Evolutionary conservation across 352 stramenopile species (phyloP).

Genomic region (Globisporangium lucens): DNA sequence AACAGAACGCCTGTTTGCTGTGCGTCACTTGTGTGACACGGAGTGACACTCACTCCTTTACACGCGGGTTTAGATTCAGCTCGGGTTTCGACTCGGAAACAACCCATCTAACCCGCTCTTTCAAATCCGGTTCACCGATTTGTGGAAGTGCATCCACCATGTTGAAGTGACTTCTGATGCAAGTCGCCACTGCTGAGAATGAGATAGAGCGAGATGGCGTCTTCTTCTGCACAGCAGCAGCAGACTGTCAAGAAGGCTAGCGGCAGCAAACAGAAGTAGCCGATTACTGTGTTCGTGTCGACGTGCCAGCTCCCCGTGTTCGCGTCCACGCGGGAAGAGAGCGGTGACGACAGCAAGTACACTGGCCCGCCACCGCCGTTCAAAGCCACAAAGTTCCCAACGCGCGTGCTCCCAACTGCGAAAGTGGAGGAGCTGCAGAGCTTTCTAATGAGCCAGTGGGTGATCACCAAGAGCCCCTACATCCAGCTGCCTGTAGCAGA

Average conservation of each 20-base stretch:
- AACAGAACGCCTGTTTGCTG: not conserved
- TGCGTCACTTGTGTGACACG: not conserved
- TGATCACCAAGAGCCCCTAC: conserved; percentile 56
- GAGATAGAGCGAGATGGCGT: not conserved
- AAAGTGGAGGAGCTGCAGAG: conserved; percentile 45
- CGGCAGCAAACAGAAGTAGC: not conserved
- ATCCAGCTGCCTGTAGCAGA: conserved; percentile 35
- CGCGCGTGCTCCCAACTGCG: conserved; percentile 35
- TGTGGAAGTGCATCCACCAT: not conserved
- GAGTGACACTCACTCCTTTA: not conserved
- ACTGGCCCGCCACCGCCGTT: conserved; percentile 23
- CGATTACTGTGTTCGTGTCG: conserved; percentile 56
- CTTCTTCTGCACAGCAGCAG: not conserved
- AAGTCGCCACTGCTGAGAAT: not conserved
- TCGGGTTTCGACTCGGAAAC: not conserved
- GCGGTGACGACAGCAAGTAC: conserved; percentile 13
- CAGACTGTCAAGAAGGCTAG: not conserved
- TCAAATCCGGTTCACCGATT: not conserved
- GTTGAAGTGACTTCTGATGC: not conserved
- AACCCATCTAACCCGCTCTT: not conserved
- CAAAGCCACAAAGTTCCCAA: conserved; percentile 56
- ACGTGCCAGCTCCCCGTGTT: conserved; percentile 48
- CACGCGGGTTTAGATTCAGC: not conserved
- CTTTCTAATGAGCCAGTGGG: conserved; percentile 63
- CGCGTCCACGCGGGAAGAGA: conserved; percentile 13